Conservation (phyloP, 2,329 filamentous ascomycete genomes). For the Stagonosporopsis chrysanthemi region DNA sequence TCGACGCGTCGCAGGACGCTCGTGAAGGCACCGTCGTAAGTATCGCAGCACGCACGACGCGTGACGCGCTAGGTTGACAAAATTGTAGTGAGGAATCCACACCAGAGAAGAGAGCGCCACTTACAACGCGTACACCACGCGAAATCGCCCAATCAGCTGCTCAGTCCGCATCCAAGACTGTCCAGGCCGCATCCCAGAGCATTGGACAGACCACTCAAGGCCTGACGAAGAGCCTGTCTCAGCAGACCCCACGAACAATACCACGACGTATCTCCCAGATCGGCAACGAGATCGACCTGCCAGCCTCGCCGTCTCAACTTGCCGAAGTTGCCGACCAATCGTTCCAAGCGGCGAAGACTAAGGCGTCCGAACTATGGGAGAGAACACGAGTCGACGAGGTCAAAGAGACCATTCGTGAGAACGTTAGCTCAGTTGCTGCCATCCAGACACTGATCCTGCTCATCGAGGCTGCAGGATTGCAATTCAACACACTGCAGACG, state of each 20-base stretch:
- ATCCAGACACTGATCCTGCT: conserved; percentile 54
- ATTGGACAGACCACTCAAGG: conserved; percentile 5
- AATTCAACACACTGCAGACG: conserved; percentile 73
- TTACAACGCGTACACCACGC: conserved; percentile 12
- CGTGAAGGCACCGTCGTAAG: conserved; percentile 45
- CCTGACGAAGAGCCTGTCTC: conserved; percentile 9
- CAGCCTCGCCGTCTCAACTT: conserved; percentile 73
- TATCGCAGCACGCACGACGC: conserved; percentile 29
- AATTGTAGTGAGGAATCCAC: conserved; percentile 51
- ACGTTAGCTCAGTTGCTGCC: conserved; percentile 71
- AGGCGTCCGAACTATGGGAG: conserved; percentile 69
- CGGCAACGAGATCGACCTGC: conserved; percentile 64
- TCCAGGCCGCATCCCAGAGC: conserved; percentile 14
- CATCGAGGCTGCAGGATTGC: conserved; percentile 73
- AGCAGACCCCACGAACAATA: conserved; percentile 44
- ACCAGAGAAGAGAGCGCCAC: conserved; percentile 52
- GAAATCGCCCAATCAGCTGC: conserved; percentile 28
- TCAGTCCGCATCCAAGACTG: conserved; percentile 28
- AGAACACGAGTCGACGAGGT: conserved; percentile 71
- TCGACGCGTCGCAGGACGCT: conserved; percentile 45
- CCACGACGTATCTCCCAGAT: conserved; percentile 63
- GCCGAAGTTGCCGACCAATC: conserved; percentile 68
- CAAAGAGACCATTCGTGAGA: conserved; percentile 71
- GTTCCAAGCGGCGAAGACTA: conserved; percentile 74
- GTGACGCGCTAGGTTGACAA: conserved; percentile 37